Evolutionary conservation across 352 stramenopile species (phyloP).

Genomic region (Phytophthora constricta): DNA sequence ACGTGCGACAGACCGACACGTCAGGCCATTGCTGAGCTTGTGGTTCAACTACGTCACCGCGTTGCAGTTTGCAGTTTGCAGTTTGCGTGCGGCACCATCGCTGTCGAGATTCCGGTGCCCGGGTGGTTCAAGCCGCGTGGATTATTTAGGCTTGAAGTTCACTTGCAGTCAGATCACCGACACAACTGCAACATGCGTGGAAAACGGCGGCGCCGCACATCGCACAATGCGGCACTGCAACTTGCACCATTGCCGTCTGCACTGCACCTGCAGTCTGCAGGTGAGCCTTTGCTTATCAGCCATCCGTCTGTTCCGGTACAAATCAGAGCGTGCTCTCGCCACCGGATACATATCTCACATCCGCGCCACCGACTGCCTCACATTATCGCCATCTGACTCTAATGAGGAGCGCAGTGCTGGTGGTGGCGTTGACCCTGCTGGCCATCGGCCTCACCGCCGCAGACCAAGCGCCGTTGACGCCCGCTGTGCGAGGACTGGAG

Average conservation of each 20-base stretch:
- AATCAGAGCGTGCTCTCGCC: not conserved
- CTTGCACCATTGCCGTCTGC: not conserved
- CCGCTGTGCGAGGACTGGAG: conserved; percentile 15
- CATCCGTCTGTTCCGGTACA: not conserved
- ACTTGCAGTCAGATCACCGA: not conserved
- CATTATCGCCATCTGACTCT: too few relatives aligned
- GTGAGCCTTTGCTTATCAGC: not conserved
- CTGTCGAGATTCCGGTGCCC: not conserved
- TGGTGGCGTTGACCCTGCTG: conserved; percentile 30
- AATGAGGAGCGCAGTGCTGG: too few relatives aligned
- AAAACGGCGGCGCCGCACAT: not conserved
- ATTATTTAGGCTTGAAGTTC: conserved; percentile 2
- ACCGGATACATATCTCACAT: not conserved
- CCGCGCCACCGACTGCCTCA: not conserved
- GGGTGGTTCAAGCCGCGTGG: not conserved
- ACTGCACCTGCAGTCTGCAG: too few relatives aligned
- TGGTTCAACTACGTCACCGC: not conserved
- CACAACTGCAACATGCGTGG: conserved; percentile 5
- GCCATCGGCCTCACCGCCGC: conserved; percentile 19
- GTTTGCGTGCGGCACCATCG: conserved; percentile 1
- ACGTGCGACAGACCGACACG: not conserved
- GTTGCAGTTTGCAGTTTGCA: not conserved
- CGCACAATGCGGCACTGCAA: not conserved
- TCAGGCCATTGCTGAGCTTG: not conserved
- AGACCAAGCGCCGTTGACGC: conserved; percentile 15